phyloP scores from a whole-genome alignment of 805 yeast species.

The Metschnikowia baotianmanensis region DNA sequence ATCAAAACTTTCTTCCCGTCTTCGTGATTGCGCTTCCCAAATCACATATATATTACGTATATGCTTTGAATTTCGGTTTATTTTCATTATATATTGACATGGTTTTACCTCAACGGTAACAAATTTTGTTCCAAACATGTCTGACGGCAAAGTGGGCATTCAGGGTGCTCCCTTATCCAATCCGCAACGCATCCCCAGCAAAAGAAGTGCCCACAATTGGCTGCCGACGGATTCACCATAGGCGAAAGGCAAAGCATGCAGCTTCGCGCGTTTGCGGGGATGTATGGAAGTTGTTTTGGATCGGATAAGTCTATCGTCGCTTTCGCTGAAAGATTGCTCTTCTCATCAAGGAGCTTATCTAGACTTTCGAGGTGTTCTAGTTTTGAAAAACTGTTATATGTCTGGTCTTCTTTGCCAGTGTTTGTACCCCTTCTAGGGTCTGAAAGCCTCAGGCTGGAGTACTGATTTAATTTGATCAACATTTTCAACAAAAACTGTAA shows the following conservation, averaged over 20 bases:
- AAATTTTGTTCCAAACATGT: slow-evolving; percentile 59
- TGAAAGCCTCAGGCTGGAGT: slow-evolving; percentile 8
- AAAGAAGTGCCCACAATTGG: slow-evolving; percentile 88
- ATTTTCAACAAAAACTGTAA: slow-evolving; percentile 50
- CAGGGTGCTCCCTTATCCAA: slow-evolving; percentile 85
- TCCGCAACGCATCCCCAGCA: slow-evolving; percentile 90
- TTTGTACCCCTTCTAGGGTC: neutral
- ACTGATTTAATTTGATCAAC: slow-evolving; percentile 30
- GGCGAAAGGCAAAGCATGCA: slow-evolving; percentile 83
- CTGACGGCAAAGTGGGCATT: slow-evolving; percentile 90
- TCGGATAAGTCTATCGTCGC: slow-evolving; percentile 54
- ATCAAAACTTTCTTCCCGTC: too few relatives aligned
- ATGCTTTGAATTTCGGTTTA: too few relatives aligned
- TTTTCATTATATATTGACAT: too few relatives aligned
- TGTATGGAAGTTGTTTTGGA: slow-evolving; percentile 55
- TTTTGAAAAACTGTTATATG: slow-evolving; percentile 1
- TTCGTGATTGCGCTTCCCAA: too few relatives aligned
- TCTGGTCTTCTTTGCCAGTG: neutral
- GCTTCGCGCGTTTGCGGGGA: slow-evolving; percentile 65
- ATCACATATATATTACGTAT: too few relatives aligned
- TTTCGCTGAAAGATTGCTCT: slow-evolving; percentile 3
- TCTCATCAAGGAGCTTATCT: slow-evolving; percentile 4
- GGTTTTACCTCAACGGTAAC: slow-evolving; percentile 52
- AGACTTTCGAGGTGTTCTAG: slow-evolving; percentile 15
- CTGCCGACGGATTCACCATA: slow-evolving; percentile 80